These are phyloP conservation scores for Diaporthe vexans DNA, from an alignment of 2,329 filamentous ascomycete species.

Conservation along the genomic window DNA sequence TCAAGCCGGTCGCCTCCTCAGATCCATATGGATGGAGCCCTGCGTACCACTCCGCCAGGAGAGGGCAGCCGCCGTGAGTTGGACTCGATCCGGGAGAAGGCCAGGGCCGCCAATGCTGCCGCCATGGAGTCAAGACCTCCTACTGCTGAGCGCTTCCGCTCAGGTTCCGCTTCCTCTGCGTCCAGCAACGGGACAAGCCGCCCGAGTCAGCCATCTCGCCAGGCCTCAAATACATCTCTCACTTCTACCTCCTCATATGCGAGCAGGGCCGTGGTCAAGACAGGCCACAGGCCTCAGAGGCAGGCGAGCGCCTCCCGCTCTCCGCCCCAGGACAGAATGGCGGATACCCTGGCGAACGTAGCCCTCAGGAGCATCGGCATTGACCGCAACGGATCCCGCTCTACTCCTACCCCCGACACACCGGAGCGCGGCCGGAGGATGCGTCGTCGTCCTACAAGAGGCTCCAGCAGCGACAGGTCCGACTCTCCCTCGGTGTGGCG, in stretches of 20 bases:
- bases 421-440: conserved; percentile 38
- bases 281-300: conserved; percentile 27
- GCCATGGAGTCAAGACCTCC: conserved; percentile 22
- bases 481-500: conserved; percentile 41
- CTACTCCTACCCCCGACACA: not conserved
- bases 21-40: conserved; percentile 36
- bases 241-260: conserved; percentile 25
- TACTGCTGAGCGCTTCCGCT: conserved; percentile 38
- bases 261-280: conserved; percentile 28
- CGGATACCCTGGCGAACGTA: conserved; percentile 29
- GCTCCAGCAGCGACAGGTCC: conserved; percentile 40
- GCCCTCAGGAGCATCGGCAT: conserved; percentile 40
- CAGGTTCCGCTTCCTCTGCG: conserved; percentile 37
- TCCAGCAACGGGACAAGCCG: conserved; percentile 29
- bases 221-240: conserved; percentile 35
- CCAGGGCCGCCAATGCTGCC: conserved; percentile 31
- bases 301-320: conserved; percentile 28
- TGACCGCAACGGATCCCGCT: conserved; percentile 33
- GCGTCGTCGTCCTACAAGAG: conserved; percentile 36
- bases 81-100: conserved; percentile 40
- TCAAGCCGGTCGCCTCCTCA: conserved; percentile 39
- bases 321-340: conserved; percentile 31
- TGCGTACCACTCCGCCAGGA: conserved; percentile 39
- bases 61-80: conserved; percentile 40
- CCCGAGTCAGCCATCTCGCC: conserved; percentile 36